A percentile compares a stretch with the other conserved stretches of the same genome.
Conservation (phyloP, 345 rosid species). For the Populus deltoides region DNA sequence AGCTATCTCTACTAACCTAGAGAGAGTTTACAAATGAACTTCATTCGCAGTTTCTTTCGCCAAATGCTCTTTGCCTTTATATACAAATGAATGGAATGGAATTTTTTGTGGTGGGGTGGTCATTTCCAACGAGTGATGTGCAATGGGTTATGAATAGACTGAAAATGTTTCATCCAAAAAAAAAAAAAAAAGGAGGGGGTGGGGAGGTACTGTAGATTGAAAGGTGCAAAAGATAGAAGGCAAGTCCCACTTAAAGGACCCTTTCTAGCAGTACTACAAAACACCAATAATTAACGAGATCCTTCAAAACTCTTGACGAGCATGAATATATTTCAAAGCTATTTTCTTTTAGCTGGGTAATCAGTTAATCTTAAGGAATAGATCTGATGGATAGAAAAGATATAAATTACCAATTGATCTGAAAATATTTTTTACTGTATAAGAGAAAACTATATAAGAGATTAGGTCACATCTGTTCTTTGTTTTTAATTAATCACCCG, state of each 20-base stretch:
- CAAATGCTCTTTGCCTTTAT: slow-evolving; percentile 23
- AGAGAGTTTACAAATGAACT: background rate
- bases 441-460: background rate
- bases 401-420: background rate
- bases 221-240: too few relatives aligned
- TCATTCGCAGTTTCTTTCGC: background rate
- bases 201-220: too few relatives aligned
- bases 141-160: background rate
- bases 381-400: background rate
- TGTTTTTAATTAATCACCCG: slow-evolving; percentile 15
- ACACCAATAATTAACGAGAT: background rate
- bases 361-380: background rate
- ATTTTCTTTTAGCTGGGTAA: background rate
- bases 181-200: background rate
- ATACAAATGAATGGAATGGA: slow-evolving; percentile 13
- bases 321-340: background rate
- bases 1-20: background rate
- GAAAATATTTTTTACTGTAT: background rate
- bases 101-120: slow-evolving; percentile 7
- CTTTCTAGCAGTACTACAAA: background rate
- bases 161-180: slow-evolving; percentile 2
- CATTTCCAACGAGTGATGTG: background rate
- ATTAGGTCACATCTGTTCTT: background rate
- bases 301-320: background rate
- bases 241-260: background rate